Conservation (phyloP, 352 stramenopile genomes). For the Phytophthora kernoviae region DNA sequence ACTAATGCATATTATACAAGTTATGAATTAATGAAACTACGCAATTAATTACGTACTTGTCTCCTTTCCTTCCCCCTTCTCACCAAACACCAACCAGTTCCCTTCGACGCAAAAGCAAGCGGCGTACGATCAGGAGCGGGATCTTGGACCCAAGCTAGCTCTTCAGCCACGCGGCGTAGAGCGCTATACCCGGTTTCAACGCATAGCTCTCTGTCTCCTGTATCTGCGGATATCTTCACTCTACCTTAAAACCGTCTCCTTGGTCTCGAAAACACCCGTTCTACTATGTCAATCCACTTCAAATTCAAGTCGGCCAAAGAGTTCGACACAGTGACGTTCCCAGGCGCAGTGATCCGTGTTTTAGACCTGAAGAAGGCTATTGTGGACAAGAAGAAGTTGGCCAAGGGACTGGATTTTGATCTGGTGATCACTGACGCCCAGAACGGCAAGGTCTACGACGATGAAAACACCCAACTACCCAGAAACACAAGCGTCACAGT, state of each 20-base stretch:
- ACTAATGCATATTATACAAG: too few relatives aligned
- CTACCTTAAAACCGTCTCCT: too few relatives aligned
- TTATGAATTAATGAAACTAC: neutral
- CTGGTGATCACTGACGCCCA: conserved; percentile 92
- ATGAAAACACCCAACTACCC: conserved; percentile 89
- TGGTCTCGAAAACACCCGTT: neutral
- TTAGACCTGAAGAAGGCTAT: conserved; percentile 93
- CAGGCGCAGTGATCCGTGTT: conserved; percentile 85
- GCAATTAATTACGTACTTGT: neutral
- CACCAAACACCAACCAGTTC: conserved; percentile 31
- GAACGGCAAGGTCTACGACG: conserved; percentile 91
- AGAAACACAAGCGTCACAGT: conserved; percentile 93
- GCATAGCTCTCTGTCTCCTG: too few relatives aligned
- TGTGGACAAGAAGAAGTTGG: conserved; percentile 93
- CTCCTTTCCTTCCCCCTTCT: neutral
- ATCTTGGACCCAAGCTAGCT: too few relatives aligned
- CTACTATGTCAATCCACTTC: conserved; percentile 90
- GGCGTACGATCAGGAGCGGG: neutral
- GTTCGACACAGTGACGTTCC: conserved; percentile 88
- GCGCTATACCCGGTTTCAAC: too few relatives aligned
- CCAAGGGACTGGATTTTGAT: conserved; percentile 92
- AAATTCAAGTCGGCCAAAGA: conserved; percentile 92
- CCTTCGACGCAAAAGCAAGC: neutral
- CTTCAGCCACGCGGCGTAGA: too few relatives aligned
- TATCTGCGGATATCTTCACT: too few relatives aligned